Conservation (phyloP, 23 red algal species). For the Gracilariopsis chorda region DNA sequence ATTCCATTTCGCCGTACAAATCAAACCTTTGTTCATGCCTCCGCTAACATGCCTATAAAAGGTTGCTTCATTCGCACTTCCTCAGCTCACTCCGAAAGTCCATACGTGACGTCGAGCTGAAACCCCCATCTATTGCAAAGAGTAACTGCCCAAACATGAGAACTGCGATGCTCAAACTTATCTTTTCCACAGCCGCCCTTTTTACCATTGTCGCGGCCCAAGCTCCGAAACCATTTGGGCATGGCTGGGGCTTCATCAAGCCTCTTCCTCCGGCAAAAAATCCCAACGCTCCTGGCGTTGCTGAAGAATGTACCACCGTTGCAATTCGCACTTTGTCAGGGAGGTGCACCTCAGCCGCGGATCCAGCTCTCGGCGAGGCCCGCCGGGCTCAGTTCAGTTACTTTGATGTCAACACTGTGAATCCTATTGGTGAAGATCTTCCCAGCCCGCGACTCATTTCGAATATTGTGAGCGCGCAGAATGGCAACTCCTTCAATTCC, state of each 20-base stretch:
- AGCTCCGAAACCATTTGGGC: neutral
- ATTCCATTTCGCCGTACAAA: no score
- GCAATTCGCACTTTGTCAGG: neutral
- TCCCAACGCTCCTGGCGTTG: neutral
- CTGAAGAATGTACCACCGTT: neutral
- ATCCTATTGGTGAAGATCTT: neutral
- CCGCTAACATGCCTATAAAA: no score
- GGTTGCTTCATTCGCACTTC: no score
- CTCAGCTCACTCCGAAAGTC: no score
- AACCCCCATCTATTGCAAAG: no score
- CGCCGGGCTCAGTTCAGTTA: conserved; percentile 16
- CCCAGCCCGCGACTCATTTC: conserved; percentile 41
- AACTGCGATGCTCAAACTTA: no score
- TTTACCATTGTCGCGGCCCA: neutral
- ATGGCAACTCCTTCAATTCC: neutral
- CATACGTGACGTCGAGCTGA: no score
- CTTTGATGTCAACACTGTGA: neutral
- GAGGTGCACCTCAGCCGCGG: neutral
- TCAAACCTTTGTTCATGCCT: no score
- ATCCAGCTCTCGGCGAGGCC: conserved; percentile 3
- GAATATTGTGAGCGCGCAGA: conserved; percentile 36
- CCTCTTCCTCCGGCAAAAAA: neutral
- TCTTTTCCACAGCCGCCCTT: neutral
- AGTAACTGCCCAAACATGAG: no score
- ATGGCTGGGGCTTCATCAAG: neutral